phyloP scores from a whole-genome alignment of 768 basidiomycete genomes.

The Amanita muscaria region DNA sequence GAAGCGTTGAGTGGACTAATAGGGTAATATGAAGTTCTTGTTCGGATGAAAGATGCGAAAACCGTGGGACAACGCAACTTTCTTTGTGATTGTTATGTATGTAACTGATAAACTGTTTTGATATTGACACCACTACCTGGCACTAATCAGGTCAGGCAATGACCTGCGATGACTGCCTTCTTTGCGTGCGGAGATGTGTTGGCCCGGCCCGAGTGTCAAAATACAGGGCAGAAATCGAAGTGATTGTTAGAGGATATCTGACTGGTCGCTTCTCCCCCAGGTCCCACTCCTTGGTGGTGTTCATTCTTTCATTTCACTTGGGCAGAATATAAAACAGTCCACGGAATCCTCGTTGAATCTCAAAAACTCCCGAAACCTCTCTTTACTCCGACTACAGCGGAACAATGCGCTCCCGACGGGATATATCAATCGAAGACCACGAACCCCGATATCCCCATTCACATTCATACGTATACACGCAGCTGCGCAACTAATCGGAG shows the following conservation, averaged over 20 bases:
- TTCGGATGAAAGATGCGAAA: too few relatives aligned
- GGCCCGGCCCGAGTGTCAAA: too few relatives aligned
- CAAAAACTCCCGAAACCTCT: constrained; percentile 73
- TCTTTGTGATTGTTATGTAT: too few relatives aligned
- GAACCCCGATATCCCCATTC: constrained; percentile 5
- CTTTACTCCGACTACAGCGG: constrained; percentile 96
- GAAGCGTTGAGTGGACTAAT: too few relatives aligned
- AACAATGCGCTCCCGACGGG: constrained; percentile 89
- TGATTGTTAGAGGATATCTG: constrained; percentile 92
- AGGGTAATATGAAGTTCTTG: too few relatives aligned
- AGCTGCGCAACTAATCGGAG: constrained; percentile 63
- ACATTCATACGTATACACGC: neutral
- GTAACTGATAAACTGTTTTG: too few relatives aligned
- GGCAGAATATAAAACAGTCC: constrained; percentile 92
- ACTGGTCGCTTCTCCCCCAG: constrained; percentile 61
- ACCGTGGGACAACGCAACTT: too few relatives aligned
- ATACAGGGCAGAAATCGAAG: too few relatives aligned
- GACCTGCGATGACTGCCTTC: too few relatives aligned
- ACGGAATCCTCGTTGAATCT: constrained; percentile 86
- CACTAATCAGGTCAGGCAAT: too few relatives aligned
- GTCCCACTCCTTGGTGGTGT: neutral
- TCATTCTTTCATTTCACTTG: constrained; percentile 42
- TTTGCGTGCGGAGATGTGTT: too few relatives aligned
- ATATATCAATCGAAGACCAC: constrained; percentile 65
- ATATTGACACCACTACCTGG: too few relatives aligned